Evolutionary conservation across 2,329 filamentous ascomycete genomes (phyloP), one percentile per base, ranked within the genome.

Genomic region (Sordariomycetes sp.): DNA sequence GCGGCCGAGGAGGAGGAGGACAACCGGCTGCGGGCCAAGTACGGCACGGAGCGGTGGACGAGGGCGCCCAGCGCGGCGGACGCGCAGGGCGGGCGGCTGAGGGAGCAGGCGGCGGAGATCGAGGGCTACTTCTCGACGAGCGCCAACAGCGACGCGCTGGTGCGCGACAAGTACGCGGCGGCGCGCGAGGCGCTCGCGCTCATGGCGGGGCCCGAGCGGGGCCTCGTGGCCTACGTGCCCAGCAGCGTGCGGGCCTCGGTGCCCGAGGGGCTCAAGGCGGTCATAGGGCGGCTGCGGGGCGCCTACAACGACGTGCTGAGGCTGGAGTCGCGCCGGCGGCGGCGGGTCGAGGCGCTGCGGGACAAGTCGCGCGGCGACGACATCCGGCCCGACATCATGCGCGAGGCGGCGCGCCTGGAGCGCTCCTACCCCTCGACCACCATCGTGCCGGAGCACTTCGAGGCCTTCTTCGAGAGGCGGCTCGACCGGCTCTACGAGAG

Each of bases 391-490:
- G 89, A 91, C 55, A 87, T 99, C 3, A 77, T 96, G 24, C 81
- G 82, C 54, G 92, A 97, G 76, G 87, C 92, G 2, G 86, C 88
- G 40, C 84, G 91, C 10, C 77, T 97, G 14, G 94, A 97, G 73
- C 84, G 92, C 53, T 86, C 89, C 60, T 93, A 90, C 62, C 89
- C 91, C 0, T 89, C 89, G 72, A 91, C 92, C 43, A 82, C 85
- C 12, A 87, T 99, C 56, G 88, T 90, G 55, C 86, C 93, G 0
- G 88, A 89, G 2, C 91, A 97, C 65, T 97, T 99, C 66, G 94
- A 99, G 66, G 82, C 85, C 57, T 87, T 97, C 53, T 97, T 97
- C 63, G 90, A 96, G 65, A 80, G 85, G 63, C 84, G 91, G 1
- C 80, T 99, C 1, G 83, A 87, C 57, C 72, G 69, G 53, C 78